Base-by-base conservation (phyloP, 2,329 filamentous ascomycete genomes). In the Beauveria brongniartii region DNA sequence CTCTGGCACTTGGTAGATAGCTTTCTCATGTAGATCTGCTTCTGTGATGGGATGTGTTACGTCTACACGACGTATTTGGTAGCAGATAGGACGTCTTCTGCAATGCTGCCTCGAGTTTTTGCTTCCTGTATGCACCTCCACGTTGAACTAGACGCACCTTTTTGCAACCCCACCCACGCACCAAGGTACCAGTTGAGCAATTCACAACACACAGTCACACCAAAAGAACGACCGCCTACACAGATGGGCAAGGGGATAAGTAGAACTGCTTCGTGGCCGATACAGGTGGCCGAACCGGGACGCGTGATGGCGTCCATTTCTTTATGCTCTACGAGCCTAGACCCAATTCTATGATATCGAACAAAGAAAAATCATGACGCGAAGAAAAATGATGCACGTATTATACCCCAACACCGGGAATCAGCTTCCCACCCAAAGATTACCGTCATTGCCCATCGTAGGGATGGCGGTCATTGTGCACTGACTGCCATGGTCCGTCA, bases 391-490 rank as follows among this genome's bases (percentile, higher is more conserved):
- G 40, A 63, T 60, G 54, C 56, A 55, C 30, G 41, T 50, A 62
- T 64, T 62, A 48, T 60, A 63, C 55, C 57, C 57, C 59, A 60
- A 64, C 52, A 61, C 46, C 51, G 56, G 55, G 55, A 57, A 55
- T 26, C 22, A 30, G 20, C 16, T 44, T 46, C 37, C 53, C 50
- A 53, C 24, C 59, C 55, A 37, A 20, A 48, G 52, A 43, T 47
- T 62, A 47, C 47, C 47, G 52, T 52, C 47, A 34, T 52, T 34
- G 22, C 56, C 37, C 16, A 18, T 3, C 28, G 9, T 26, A 37
- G 10, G 24, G 10, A 9, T 51, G n/a, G 44, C 22, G 20, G 20
- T 28, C 37, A 28, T 28, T 47, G 12, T 20, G 20, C 16, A 16
- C 7, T 41, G 34, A 51, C n/a, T 18, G 2, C 37, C 8, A 3